These are phyloP conservation scores for Arabidopsis lyrata DNA, from an alignment of 441 rosid species.

Conservation along the genomic window DNA sequence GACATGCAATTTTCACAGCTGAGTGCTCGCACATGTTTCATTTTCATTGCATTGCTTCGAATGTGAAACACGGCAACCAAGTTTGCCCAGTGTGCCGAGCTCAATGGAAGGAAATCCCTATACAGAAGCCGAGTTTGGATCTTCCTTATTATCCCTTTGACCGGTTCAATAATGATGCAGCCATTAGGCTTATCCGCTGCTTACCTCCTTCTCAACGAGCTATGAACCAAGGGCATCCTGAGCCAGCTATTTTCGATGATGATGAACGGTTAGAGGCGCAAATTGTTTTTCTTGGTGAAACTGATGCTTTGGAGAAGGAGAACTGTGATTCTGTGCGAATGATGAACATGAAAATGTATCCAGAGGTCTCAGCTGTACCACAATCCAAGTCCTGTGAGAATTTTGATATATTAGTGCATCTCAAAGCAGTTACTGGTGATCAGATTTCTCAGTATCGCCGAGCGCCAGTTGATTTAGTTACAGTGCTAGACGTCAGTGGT, in stretches of 20 bases:
- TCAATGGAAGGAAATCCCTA: slow-evolving; percentile 4
- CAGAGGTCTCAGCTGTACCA: slow-evolving; percentile 76
- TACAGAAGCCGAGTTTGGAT: slow-evolving; percentile 66
- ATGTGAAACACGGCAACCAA: not conserved
- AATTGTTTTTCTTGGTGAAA: slow-evolving; percentile 45
- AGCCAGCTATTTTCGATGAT: slow-evolving; percentile 74
- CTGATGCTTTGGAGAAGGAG: slow-evolving; percentile 31
- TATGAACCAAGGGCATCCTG: slow-evolving; percentile 61
- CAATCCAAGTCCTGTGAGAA: slow-evolving; percentile 53
- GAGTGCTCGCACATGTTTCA: slow-evolving; percentile 2
- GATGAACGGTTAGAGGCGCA: slow-evolving; percentile 74
- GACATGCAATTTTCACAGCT: not conserved
- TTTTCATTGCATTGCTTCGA: not conserved
- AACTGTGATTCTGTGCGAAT: slow-evolving; percentile 46
- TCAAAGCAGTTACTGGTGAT: slow-evolving; percentile 60
- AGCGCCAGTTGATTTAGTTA: slow-evolving; percentile 86
- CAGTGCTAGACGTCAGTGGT: slow-evolving; percentile 94
- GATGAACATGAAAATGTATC: slow-evolving; percentile 63
- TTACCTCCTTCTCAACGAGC: slow-evolving; percentile 69
- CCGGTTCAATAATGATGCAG: slow-evolving; percentile 62
- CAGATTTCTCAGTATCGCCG: slow-evolving; percentile 58
- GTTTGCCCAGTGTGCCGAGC: slow-evolving; percentile 5
- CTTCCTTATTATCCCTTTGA: slow-evolving; percentile 48
- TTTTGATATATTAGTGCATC: slow-evolving; percentile 77
- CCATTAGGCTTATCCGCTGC: slow-evolving; percentile 53